phyloP scores from a whole-genome alignment of 176 grass and related monocot genomes.

The Raddia guianensis region DNA sequence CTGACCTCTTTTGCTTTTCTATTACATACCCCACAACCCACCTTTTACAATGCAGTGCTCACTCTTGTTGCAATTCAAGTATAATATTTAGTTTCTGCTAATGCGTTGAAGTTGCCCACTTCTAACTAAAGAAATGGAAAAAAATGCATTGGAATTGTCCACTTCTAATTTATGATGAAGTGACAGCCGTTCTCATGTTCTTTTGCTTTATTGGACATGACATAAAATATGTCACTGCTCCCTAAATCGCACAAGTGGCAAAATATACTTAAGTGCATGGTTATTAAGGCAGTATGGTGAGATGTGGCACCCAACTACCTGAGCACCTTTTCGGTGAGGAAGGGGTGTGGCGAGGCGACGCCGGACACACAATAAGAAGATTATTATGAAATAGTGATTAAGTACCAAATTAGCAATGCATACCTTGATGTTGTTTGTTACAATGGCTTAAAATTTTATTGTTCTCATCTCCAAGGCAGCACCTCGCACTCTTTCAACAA shows the following conservation, averaged over 20 bases:
- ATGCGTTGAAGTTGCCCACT: neutral
- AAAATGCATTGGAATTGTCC: neutral
- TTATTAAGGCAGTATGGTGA: no score
- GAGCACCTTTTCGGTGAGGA: no score
- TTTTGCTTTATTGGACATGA: conserved; percentile 15
- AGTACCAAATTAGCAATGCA: no score
- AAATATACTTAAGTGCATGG: neutral
- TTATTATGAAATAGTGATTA: no score
- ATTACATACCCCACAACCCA: neutral
- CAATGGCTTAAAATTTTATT: no score
- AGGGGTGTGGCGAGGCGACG: no score
- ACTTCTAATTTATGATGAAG: conserved; percentile 17
- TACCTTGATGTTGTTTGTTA: no score
- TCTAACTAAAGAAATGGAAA: no score
- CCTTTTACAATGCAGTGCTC: neutral
- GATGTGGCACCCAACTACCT: no score
- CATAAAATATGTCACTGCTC: neutral
- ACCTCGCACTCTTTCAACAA: no score
- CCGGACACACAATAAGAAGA: no score
- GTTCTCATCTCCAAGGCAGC: no score
- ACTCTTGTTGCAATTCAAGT: conserved; percentile 12
- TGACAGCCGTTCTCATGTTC: neutral
- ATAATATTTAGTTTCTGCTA: neutral
- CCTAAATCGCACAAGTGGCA: neutral
- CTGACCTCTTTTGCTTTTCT: neutral